Percentiles rank a stretch among this genome's conserved stretches.
Evolutionary conservation across 352 stramenopile species (phyloP).

Genomic region (Phytophthora cactorum): DNA sequence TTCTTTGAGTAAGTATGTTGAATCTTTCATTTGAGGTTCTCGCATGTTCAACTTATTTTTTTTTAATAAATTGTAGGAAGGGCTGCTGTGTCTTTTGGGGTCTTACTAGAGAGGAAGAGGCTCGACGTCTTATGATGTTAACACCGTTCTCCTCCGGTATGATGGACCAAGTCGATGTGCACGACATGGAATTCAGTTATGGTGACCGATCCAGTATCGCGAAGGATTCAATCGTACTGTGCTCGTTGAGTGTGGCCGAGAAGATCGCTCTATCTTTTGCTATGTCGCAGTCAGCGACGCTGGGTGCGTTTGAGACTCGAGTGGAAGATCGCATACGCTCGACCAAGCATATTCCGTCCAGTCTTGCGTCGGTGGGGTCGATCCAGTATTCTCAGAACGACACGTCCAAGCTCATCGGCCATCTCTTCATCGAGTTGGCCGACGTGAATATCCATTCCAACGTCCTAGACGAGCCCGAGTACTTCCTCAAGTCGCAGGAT

Average conservation of each 20-base stretch:
- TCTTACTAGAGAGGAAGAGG: conserved; percentile 62
- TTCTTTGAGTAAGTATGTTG: conserved; percentile 62
- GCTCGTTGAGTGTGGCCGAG: conserved; percentile 72
- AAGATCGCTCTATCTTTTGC: conserved; percentile 93
- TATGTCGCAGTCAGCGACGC: conserved; percentile 91
- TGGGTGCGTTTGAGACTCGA: conserved; percentile 92
- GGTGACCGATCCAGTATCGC: conserved; percentile 52
- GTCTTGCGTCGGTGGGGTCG: conserved; percentile 83
- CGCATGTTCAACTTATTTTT: neutral
- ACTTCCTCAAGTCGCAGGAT: conserved; percentile 85
- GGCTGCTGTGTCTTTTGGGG: conserved; percentile 80
- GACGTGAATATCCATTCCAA: conserved; percentile 95
- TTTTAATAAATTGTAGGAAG: conserved; percentile 43
- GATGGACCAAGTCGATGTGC: conserved; percentile 57
- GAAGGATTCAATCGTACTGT: conserved; percentile 87
- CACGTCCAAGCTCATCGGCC: conserved; percentile 92
- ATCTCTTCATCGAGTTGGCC: conserved; percentile 88
- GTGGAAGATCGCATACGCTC: conserved; percentile 86
- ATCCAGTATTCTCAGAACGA: conserved; percentile 90
- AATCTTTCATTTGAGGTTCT: neutral
- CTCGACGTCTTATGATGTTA: conserved; percentile 52
- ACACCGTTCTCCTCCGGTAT: conserved; percentile 52
- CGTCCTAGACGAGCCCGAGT: conserved; percentile 93
- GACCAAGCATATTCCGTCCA: conserved; percentile 88
- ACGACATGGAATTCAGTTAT: conserved; percentile 76